Conservation (phyloP, 2,329 filamentous ascomycete genomes). For the Pseudogymnoascus sp. region DNA sequence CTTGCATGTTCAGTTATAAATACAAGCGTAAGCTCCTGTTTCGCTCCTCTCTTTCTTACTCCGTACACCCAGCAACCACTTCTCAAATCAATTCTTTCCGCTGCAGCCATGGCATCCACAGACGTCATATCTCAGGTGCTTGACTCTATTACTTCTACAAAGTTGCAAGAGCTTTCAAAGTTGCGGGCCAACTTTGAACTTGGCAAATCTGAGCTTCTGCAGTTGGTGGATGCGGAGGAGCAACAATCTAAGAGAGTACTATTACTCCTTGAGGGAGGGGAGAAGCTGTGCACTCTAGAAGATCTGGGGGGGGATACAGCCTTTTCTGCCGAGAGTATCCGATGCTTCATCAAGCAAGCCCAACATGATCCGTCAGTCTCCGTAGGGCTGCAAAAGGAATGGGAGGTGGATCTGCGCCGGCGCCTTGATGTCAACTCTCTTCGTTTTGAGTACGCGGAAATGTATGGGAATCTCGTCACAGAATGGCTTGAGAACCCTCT, state of each 20-base stretch:
- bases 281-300: constrained; percentile 29
- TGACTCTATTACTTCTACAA: constrained; percentile 47
- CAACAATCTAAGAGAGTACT: constrained; percentile 29
- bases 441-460: constrained; percentile 46
- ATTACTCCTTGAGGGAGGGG: constrained; percentile 31
- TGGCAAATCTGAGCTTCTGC: constrained; percentile 37
- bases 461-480: constrained; percentile 47
- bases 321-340: constrained; percentile 34
- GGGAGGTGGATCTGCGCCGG: constrained; percentile 39
- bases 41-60: background rate
- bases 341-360: constrained; percentile 44
- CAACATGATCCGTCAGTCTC: constrained; percentile 46
- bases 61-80: background rate
- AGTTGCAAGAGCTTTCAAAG: constrained; percentile 46
- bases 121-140: constrained; percentile 44
- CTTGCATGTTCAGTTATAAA: background rate
- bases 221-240: constrained; percentile 23
- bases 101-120: constrained; percentile 28
- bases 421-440: constrained; percentile 41
- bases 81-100: background rate
- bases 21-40: background rate
- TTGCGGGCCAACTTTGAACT: constrained; percentile 42
- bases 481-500: constrained; percentile 38
- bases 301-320: constrained; percentile 20
- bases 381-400: constrained; percentile 35